Conservation (phyloP, 2,329 filamentous ascomycete genomes). For the Microsporum audouinii region DNA sequence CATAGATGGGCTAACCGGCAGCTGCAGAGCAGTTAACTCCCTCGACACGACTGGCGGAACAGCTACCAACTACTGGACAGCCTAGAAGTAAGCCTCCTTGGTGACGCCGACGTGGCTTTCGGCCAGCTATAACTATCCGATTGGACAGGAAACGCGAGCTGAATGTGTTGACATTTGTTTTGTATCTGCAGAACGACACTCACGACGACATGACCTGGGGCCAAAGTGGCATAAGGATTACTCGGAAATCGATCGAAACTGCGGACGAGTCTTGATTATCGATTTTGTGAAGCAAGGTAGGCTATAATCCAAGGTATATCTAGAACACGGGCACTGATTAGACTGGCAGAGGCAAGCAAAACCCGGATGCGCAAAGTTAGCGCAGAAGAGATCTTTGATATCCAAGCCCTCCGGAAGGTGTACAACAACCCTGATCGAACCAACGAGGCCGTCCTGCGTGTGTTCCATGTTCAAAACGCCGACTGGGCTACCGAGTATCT, state of each 20-base stretch:
- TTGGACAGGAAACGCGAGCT: not conserved
- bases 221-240: slow-evolving; percentile 28
- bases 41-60: not conserved
- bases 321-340: not conserved
- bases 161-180: not conserved
- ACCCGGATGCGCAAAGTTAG: slow-evolving; percentile 34
- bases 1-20: not conserved
- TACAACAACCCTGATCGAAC: slow-evolving; percentile 26
- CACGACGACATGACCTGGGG: slow-evolving; percentile 16
- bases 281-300: slow-evolving; percentile 36
- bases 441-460: slow-evolving; percentile 21
- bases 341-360: slow-evolving; percentile 25
- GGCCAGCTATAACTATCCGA: not conserved
- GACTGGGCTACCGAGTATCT: slow-evolving; percentile 41
- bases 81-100: not conserved
- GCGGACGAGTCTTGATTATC: slow-evolving; percentile 40
- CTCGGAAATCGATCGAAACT: slow-evolving; percentile 18
- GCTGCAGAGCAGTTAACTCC: not conserved
- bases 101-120: not conserved
- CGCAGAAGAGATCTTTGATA: slow-evolving; percentile 38
- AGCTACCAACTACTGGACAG: not conserved
- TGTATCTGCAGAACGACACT: slow-evolving; percentile 4
- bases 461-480: slow-evolving; percentile 44
- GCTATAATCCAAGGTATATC: not conserved
- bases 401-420: slow-evolving; percentile 35